A percentile compares a stretch with the other conserved stretches of the same genome.
Conservation (phyloP, 2,329 filamentous ascomycete genomes). For the Claviceps monticola region DNA sequence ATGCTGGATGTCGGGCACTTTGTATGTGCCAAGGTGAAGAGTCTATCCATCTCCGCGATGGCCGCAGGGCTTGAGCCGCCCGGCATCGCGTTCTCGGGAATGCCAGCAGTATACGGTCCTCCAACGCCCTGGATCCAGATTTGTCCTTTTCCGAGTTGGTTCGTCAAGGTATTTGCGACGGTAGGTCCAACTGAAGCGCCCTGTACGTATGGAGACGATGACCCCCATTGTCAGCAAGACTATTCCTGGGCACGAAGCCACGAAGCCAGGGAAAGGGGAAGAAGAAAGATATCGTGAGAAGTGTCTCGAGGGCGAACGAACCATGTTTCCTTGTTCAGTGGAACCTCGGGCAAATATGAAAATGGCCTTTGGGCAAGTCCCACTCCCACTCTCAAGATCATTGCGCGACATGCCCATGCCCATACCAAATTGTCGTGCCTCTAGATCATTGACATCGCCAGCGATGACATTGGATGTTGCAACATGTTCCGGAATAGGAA, state of each 20-base stretch:
- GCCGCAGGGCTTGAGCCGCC: conserved; percentile 22
- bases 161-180: conserved; percentile 16
- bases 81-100: conserved; percentile 23
- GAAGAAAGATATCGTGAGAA: neutral
- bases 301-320: conserved; percentile 10
- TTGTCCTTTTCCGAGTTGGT: conserved; percentile 11
- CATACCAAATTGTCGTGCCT: neutral
- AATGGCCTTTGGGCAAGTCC: conserved; percentile 22
- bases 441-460: neutral
- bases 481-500: neutral
- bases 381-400: conserved; percentile 16
- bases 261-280: neutral
- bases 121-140: conserved; percentile 32
- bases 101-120: conserved; percentile 22
- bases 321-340: conserved; percentile 25
- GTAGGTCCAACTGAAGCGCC: conserved; percentile 12
- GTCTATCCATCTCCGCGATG: conserved; percentile 25
- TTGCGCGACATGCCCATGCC: conserved; percentile 8
- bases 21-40: conserved; percentile 24
- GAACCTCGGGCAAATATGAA: conserved; percentile 27
- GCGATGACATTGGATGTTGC: neutral
- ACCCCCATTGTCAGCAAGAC: neutral
- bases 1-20: conserved; percentile 30
- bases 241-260: too few relatives aligned
- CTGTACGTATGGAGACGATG: neutral